phyloP scores from a whole-genome alignment of 768 basidiomycete species.

The Phlegmacium glaucopus region DNA sequence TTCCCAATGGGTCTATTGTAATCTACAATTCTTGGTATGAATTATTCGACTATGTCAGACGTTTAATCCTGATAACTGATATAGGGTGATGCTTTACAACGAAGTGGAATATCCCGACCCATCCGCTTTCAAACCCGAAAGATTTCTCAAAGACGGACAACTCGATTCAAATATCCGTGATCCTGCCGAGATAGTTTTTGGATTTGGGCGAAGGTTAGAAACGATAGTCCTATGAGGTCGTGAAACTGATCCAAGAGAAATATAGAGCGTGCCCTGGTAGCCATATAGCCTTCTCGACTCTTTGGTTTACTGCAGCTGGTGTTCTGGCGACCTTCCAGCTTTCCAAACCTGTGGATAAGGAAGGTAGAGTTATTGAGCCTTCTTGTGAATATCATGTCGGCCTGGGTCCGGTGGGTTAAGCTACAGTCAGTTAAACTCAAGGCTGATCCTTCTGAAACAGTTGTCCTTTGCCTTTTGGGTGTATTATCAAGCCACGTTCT shows the following conservation, averaged over 20 bases:
- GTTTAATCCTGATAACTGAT: too few species aligned
- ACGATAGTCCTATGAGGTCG: not conserved
- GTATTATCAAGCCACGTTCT: constrained; percentile 25
- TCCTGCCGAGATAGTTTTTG: constrained; percentile 33
- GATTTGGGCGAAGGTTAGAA: constrained; percentile 37
- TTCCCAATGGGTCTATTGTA: too few species aligned
- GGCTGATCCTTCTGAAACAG: constrained; percentile 8
- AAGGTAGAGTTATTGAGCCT: constrained; percentile 19
- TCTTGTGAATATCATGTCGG: constrained; percentile 14
- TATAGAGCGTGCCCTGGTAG: constrained; percentile 35
- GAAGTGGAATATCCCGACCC: too few species aligned
- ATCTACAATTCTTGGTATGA: too few species aligned
- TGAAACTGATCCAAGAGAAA: not conserved
- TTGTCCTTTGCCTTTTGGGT: constrained; percentile 24
- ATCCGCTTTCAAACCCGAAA: too few species aligned
- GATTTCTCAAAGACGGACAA: constrained; percentile 42
- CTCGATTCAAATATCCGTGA: constrained; percentile 30
- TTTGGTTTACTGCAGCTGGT: constrained; percentile 27
- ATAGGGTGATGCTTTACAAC: too few species aligned
- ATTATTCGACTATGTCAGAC: too few species aligned
- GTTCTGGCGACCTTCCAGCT: constrained; percentile 32
- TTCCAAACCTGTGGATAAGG: constrained; percentile 23
- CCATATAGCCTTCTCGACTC: constrained; percentile 23
- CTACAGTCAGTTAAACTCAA: not conserved
- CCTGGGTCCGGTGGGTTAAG: constrained; percentile 16